phyloP scores from a whole-genome alignment of 345 rosid species.

The Ceriops tagal region DNA sequence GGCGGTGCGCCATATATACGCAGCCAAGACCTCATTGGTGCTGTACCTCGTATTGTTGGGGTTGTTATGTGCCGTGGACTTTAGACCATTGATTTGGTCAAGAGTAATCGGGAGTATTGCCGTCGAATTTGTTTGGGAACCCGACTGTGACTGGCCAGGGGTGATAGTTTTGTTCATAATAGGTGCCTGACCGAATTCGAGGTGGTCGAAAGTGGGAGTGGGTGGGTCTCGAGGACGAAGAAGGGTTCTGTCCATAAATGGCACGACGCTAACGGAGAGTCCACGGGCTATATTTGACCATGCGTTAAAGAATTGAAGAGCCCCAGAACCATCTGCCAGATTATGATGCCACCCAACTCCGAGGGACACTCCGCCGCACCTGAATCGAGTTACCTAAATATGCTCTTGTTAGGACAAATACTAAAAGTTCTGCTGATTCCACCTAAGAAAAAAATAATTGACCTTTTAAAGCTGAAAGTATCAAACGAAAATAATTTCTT shows the following conservation, averaged over 20 bases:
- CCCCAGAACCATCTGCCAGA: constrained; percentile 2
- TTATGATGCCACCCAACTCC: constrained; percentile 5
- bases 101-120: background rate
- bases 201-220: background rate
- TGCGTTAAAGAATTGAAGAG: background rate
- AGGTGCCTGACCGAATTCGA: background rate
- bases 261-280: background rate
- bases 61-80: background rate
- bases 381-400: constrained; percentile 10
- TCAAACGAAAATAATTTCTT: too few relatives aligned
- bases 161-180: background rate
- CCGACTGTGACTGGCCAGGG: background rate
- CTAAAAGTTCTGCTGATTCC: too few relatives aligned
- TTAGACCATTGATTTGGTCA: background rate
- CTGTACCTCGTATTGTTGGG: background rate
- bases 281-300: constrained; percentile 13
- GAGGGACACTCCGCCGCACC: constrained; percentile 17
- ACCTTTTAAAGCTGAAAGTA: background rate
- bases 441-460: too few relatives aligned
- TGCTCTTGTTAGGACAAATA: background rate
- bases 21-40: constrained; percentile 13
- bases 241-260: constrained; percentile 11
- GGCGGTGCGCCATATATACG: constrained; percentile 24
- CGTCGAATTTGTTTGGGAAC: background rate
- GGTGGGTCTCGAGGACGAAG: constrained; percentile 1